phyloP scores from a whole-genome alignment of 1,284 basidiomycete species.

The Butyriboletus appendiculatus region DNA sequence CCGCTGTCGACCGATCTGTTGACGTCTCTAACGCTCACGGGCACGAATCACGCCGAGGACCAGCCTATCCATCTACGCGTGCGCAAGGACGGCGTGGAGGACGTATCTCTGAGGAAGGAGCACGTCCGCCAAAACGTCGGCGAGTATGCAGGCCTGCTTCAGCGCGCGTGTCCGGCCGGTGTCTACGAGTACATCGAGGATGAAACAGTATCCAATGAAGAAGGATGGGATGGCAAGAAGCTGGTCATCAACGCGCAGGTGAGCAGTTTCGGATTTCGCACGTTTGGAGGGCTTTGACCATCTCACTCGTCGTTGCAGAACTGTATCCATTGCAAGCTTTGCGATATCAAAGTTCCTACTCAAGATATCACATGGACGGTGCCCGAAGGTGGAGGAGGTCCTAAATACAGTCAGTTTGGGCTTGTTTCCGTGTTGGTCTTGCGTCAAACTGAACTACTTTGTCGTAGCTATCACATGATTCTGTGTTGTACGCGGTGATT shows the following conservation, averaged over 20 bases:
- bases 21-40: conserved; percentile 89
- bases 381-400: conserved; percentile 91
- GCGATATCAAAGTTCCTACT: conserved; percentile 91
- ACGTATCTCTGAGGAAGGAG: conserved; percentile 48
- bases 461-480: conserved; percentile 18
- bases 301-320: conserved; percentile 46
- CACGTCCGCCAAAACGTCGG: conserved; percentile 82
- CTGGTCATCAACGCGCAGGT: conserved; percentile 97
- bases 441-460: background rate
- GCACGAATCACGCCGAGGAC: conserved; percentile 97
- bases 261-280: conserved; percentile 14
- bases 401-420: conserved; percentile 67
- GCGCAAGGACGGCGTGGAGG: conserved; percentile 52
- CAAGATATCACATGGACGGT: conserved; percentile 96
- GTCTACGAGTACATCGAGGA: conserved; percentile 98
- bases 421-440: background rate
- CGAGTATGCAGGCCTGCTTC: conserved; percentile 86
- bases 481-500: background rate
- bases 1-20: conserved; percentile 94
- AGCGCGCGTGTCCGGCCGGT: conserved; percentile 90
- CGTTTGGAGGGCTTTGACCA: background rate
- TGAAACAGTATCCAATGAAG: conserved; percentile 51
- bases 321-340: conserved; percentile 93
- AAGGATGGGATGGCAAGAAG: conserved; percentile 78
- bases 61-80: conserved; percentile 90